phyloP scores from a whole-genome alignment of 306 rosid species.

The Citrullus mucosospermus region DNA sequence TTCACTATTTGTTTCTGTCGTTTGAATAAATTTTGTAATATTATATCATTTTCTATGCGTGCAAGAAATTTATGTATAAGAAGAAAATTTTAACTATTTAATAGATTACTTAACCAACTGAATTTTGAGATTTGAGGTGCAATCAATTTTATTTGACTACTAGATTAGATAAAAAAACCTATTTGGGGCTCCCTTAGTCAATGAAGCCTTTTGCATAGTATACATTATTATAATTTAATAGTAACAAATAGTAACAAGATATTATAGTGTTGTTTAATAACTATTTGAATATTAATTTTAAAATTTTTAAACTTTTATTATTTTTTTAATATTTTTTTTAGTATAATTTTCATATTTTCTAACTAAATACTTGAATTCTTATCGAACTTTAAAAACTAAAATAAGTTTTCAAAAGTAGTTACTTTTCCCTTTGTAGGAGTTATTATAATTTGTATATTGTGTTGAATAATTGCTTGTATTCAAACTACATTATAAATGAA shows the following conservation, averaged over 20 bases:
- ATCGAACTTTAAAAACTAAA: no score
- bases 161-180: neutral
- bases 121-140: neutral
- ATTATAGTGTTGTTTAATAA: no score
- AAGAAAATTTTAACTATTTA: neutral
- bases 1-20: neutral
- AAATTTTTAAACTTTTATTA: no score
- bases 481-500: no score
- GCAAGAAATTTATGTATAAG: neutral
- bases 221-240: neutral
- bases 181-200: neutral
- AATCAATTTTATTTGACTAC: neutral
- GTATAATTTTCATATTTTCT: no score
- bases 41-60: neutral
- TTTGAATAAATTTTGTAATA: neutral
- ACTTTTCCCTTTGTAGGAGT: no score
- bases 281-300: no score
- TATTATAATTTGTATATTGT: no score
- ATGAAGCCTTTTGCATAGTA: neutral
- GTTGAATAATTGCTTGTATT: no score
- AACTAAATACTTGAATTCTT: no score
- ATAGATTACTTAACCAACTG: neutral
- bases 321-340: no score
- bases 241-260: neutral
- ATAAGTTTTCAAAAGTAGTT: no score